Evolutionary conservation across 257 asterid genomes (phyloP).

Genomic region (Capsicum pubescens): DNA sequence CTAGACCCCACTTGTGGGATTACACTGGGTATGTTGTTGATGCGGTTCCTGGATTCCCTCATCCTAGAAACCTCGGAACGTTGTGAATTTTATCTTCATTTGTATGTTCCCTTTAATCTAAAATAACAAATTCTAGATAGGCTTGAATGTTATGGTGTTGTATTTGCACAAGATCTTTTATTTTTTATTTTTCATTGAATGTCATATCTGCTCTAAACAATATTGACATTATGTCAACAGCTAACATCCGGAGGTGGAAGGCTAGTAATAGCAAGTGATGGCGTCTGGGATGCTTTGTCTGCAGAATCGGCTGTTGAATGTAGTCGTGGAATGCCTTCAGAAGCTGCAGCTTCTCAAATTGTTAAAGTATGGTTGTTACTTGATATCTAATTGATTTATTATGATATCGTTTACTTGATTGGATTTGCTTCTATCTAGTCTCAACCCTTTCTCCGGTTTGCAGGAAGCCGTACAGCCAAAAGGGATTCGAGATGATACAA

Average conservation of each 20-base stretch:
- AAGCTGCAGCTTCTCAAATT: conserved; percentile 88
- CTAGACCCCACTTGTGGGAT: too few relatives aligned
- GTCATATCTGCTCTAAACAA: not conserved
- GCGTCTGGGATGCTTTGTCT: conserved; percentile 97
- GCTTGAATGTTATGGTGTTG: not conserved
- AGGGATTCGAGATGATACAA: conserved; percentile 97
- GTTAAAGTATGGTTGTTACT: conserved; percentile 61
- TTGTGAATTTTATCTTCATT: conserved; percentile 24
- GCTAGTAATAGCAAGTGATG: conserved; percentile 90
- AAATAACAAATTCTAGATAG: conserved; percentile 5
- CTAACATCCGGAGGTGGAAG: conserved; percentile 91
- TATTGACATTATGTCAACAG: conserved; percentile 53
- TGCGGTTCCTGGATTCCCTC: not conserved
- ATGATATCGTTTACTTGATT: not conserved
- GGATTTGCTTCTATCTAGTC: conserved; percentile 29
- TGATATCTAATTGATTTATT: not conserved
- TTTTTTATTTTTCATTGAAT: too few relatives aligned
- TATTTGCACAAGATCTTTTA: not conserved
- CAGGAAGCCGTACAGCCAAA: conserved; percentile 86
- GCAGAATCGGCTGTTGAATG: conserved; percentile 89
- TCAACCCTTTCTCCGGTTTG: conserved; percentile 26
- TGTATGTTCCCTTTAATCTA: not conserved
- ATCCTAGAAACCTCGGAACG: not conserved
- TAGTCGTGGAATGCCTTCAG: conserved; percentile 86
- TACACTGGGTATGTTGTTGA: too few relatives aligned